Evolutionary conservation across 345 rosid genomes (phyloP).

Genomic region (Lepidium africanum): DNA sequence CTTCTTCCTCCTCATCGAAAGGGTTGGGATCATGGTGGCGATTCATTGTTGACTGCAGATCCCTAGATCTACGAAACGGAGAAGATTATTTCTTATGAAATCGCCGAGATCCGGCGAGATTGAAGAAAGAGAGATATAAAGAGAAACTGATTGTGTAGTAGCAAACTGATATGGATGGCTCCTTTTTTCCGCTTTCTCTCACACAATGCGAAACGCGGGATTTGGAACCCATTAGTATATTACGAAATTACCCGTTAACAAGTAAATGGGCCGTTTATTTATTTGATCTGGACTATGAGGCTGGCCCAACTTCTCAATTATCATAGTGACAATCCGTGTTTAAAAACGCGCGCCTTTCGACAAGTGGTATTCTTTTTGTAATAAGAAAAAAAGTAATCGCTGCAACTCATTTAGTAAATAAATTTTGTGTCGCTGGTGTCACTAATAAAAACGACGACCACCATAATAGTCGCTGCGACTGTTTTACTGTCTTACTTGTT

Average conservation of each 20-base stretch:
- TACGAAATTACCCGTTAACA: neutral
- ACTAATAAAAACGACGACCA: no score
- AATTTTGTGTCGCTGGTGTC: no score
- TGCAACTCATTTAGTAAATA: no score
- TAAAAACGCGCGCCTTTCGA: no score
- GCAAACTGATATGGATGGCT: conserved; percentile 4
- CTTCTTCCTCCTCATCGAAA: conserved; percentile 75
- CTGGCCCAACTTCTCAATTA: neutral
- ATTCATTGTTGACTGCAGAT: conserved; percentile 50
- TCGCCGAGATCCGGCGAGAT: conserved; percentile 13
- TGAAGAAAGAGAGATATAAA: neutral
- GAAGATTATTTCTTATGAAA: conserved; percentile 1
- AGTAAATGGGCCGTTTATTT: neutral
- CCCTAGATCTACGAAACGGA: conserved; percentile 26
- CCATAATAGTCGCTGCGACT: no score
- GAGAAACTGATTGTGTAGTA: conserved; percentile 7
- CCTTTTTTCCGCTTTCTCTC: neutral
- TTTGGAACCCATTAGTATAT: neutral
- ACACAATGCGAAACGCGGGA: neutral
- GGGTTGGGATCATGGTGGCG: conserved; percentile 90
- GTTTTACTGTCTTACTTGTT: no score
- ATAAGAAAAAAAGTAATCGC: no score
- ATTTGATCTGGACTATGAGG: neutral
- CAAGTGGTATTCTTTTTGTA: no score
- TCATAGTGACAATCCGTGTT: no score